Evolutionary conservation across 352 stramenopile species (phyloP).

Genomic region (Phytophthora brassicae): DNA sequence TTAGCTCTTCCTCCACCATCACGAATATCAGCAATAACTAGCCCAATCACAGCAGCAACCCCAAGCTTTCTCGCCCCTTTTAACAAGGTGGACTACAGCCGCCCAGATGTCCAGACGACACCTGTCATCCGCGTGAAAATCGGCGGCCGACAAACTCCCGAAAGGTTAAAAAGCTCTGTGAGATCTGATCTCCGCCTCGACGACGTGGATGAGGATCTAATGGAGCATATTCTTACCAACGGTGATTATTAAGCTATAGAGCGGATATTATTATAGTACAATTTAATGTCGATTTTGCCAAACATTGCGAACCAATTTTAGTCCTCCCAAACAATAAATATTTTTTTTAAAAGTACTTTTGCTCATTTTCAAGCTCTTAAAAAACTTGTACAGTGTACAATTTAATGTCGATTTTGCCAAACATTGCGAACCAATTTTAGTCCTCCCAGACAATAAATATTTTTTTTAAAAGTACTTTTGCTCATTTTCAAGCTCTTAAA

Average conservation of each 20-base stretch:
- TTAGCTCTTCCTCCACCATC: constrained; percentile 5
- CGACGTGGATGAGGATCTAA: constrained; percentile 67
- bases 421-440: too few species aligned
- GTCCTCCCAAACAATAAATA: too few species aligned
- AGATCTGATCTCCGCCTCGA: constrained; percentile 47
- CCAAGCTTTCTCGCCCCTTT: constrained; percentile 7
- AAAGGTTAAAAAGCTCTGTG: constrained; percentile 6
- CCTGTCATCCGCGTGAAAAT: constrained; percentile 28
- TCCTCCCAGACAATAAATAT: too few species aligned
- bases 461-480: too few species aligned
- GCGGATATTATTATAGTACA: neutral
- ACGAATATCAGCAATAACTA: constrained; percentile 16
- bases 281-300: neutral
- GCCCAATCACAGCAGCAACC: constrained; percentile 13
- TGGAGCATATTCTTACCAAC: constrained; percentile 58
- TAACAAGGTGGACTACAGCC: constrained; percentile 16
- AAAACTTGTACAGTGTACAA: too few species aligned
- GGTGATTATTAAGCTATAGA: constrained; percentile 6
- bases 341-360: too few species aligned
- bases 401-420: constrained; percentile 1
- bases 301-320: too few species aligned
- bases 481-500: too few species aligned
- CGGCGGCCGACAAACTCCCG: constrained; percentile 16
- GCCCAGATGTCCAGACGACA: constrained; percentile 13
- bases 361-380: too few species aligned